Conservation (phyloP, 495 filamentous ascomycete species). For the Penicillium mononematosum region DNA sequence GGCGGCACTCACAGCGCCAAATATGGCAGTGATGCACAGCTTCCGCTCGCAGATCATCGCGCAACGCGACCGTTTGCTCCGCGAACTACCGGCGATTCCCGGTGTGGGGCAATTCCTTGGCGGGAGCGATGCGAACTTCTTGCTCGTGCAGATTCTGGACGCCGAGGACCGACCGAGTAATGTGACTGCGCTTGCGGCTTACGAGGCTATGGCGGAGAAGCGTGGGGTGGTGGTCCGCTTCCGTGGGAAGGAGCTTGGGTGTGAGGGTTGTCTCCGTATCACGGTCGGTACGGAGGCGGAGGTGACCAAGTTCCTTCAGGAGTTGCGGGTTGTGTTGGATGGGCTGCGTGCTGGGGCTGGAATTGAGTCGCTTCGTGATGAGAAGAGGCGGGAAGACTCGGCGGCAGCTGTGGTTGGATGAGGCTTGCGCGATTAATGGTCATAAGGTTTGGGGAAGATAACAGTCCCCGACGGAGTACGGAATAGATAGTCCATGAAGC, state of each 20-base stretch:
- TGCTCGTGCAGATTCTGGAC: slow-evolving; percentile 85
- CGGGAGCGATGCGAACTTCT: slow-evolving; percentile 79
- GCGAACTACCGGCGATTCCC: slow-evolving; percentile 68
- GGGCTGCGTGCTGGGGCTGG: slow-evolving; percentile 38
- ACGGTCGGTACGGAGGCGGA: slow-evolving; percentile 90
- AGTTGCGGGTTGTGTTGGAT: slow-evolving; percentile 60
- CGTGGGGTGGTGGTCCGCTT: slow-evolving; percentile 91
- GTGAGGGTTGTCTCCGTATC: slow-evolving; percentile 81
- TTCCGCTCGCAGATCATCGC: slow-evolving; percentile 65
- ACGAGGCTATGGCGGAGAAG: slow-evolving; percentile 81
- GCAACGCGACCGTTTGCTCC: slow-evolving; percentile 74
- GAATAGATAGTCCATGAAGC: not conserved
- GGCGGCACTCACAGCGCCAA: slow-evolving; percentile 62
- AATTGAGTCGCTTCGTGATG: slow-evolving; percentile 26
- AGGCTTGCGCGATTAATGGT: slow-evolving; percentile 3
- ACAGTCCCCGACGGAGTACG: not conserved
- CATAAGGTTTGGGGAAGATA: not conserved
- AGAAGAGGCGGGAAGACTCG: slow-evolving; percentile 31
- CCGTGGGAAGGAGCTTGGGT: slow-evolving; percentile 87
- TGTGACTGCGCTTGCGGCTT: slow-evolving; percentile 68
- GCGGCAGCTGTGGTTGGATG: slow-evolving; percentile 14
- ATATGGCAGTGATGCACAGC: slow-evolving; percentile 66
- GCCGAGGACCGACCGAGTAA: slow-evolving; percentile 72
- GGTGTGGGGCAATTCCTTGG: slow-evolving; percentile 82
- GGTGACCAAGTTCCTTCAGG: slow-evolving; percentile 70